These are phyloP conservation scores for Pestalotiopsis sp. DNA, from an alignment of 2,329 filamentous ascomycete species.

Conservation along the genomic window DNA sequence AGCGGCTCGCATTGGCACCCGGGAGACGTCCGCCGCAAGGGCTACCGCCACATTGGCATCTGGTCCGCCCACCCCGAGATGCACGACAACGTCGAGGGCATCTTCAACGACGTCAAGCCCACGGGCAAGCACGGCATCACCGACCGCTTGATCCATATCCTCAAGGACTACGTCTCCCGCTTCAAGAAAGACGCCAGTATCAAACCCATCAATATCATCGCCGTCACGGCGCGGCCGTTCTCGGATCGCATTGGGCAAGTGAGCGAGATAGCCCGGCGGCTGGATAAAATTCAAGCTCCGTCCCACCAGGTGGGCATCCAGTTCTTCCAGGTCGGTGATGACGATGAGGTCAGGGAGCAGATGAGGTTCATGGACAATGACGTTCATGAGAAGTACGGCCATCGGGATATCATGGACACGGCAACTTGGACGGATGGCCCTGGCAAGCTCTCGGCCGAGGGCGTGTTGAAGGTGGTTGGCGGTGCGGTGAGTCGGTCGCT, in stretches of 20 bases:
- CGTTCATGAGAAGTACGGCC: slow-evolving; percentile 47
- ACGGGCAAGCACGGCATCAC: slow-evolving; percentile 23
- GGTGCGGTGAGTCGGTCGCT: slow-evolving; percentile 52
- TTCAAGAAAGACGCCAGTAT: neutral
- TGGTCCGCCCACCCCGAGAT: slow-evolving; percentile 20
- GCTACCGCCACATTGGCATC: slow-evolving; percentile 28
- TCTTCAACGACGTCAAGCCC: slow-evolving; percentile 27
- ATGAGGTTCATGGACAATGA: slow-evolving; percentile 67
- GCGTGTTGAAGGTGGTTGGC: slow-evolving; percentile 68
- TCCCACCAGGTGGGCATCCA: slow-evolving; percentile 75
- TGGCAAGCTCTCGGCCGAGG: slow-evolving; percentile 57
- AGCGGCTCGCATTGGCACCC: slow-evolving; percentile 12
- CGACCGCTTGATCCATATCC: slow-evolving; percentile 20
- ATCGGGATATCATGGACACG: slow-evolving; percentile 76
- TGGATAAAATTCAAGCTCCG: slow-evolving; percentile 62
- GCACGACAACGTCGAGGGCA: slow-evolving; percentile 31
- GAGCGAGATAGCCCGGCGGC: slow-evolving; percentile 59
- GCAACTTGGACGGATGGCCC: slow-evolving; percentile 56
- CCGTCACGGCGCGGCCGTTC: slow-evolving; percentile 72
- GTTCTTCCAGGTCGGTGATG: slow-evolving; percentile 74
- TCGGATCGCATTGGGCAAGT: slow-evolving; percentile 68
- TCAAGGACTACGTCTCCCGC: slow-evolving; percentile 15
- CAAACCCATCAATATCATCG: slow-evolving; percentile 71
- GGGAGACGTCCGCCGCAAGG: slow-evolving; percentile 8
- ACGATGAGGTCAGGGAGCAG: slow-evolving; percentile 56